Conservation (phyloP, 306 rosid genomes). For the Oemleria cerasiformis region DNA sequence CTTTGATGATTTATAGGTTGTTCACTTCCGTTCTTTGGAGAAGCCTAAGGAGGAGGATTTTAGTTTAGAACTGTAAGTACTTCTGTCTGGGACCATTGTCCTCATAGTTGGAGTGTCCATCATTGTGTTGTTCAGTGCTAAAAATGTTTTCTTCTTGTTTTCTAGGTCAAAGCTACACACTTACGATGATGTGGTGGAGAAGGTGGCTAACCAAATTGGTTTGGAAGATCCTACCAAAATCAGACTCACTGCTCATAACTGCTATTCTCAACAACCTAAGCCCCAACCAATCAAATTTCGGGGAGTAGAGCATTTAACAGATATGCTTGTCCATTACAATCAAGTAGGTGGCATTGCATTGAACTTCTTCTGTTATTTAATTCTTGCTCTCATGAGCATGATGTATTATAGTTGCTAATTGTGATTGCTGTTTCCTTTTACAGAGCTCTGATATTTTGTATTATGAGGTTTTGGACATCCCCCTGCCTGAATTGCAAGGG, state of each 20-base stretch:
- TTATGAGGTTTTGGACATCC: constrained; percentile 77
- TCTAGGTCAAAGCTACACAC: constrained; percentile 60
- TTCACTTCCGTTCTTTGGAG: constrained; percentile 81
- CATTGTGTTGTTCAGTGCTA: not conserved
- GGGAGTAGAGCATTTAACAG: constrained; percentile 73
- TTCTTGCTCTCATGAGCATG: not conserved
- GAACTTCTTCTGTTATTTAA: constrained; percentile 1
- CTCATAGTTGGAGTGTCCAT: not conserved
- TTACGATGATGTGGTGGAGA: constrained; percentile 70
- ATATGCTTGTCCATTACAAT: constrained; percentile 75
- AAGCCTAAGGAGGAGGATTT: constrained; percentile 92
- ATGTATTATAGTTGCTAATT: constrained; percentile 15
- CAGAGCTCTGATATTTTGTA: constrained; percentile 77
- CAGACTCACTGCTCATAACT: constrained; percentile 82
- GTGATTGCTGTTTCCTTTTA: constrained; percentile 17
- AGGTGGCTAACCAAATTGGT: constrained; percentile 58
- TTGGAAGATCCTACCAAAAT: constrained; percentile 78
- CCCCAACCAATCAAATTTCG: constrained; percentile 78
- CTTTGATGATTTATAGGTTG: constrained; percentile 54
- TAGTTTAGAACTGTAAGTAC: constrained; percentile 72
- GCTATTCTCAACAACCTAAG: constrained; percentile 89
- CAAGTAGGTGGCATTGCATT: constrained; percentile 43
- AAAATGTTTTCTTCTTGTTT: not conserved
- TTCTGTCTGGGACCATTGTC: constrained; percentile 10
- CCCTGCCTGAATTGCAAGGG: constrained; percentile 82